Base-by-base conservation (phyloP, 2,329 filamentous ascomycete species). In the Colletotrichum orbiculare region DNA sequence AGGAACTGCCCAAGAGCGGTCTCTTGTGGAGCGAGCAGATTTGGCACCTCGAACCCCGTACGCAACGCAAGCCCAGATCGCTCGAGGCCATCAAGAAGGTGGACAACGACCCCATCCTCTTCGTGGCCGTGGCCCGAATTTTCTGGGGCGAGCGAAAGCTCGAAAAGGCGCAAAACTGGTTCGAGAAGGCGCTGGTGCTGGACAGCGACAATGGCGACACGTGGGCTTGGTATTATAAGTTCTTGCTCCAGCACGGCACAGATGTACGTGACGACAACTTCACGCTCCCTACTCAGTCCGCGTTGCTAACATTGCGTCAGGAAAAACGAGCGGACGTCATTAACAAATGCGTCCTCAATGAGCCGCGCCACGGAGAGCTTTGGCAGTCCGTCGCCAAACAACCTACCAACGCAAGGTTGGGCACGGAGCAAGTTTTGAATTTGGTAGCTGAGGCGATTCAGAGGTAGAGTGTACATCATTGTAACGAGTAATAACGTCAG, bases 181-280 rank as follows among this genome's bases (percentile, higher is more conserved):
- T 99, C 77, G 94, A 97, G 79, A 97, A 97, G 79, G 96, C 96
- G 0, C 89, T 97, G 60, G 84, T 97, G 58, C 82, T 96, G 11
- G 94, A 99, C 73, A 88, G 90, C 41, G 94, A 98, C 76, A 81
- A 89, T 54, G 96, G 96, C 54, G 96, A 99, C 80, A 92, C 89
- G 10, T 99, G 96, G 96, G 95, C 94, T 17, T 99, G 95, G 95
- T 99, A 97, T 78, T 96, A 94, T 78, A 94, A 95, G 77, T 99
- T 98, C 76, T 75, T 98, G 69, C 76, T 89, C 70, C 93, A 97
- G 82, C 94, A 99, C 79, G 96, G 96, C 9, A 97, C 94, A 6
- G 90, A 93, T 11, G 64, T 67, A 39, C 57, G 64, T 66, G 25
- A 2, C 34, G 5, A 3, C 6, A 3, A 35, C 11, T 8, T 17